Conservation (phyloP, 179 eudicot genomes). For the Corrigiola litoralis region DNA sequence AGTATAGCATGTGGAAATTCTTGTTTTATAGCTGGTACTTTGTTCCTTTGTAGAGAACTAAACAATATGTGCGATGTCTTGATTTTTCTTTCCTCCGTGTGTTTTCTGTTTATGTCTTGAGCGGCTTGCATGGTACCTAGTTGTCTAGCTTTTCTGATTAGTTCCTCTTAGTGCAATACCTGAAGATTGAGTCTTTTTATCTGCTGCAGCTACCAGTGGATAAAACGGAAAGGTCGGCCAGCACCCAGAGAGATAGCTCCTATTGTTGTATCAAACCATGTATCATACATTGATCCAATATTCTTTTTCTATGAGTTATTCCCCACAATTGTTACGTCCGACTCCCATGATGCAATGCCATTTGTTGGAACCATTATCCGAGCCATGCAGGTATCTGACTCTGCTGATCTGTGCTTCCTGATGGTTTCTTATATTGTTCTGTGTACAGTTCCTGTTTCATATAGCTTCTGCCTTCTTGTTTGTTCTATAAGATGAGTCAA, state of each 20-base stretch:
- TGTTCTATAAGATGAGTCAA: neutral
- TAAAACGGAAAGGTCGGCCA: constrained; percentile 77
- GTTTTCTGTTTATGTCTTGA: too few relatives aligned
- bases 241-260: constrained; percentile 90
- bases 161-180: constrained; percentile 3
- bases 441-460: neutral
- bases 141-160: neutral
- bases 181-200: neutral
- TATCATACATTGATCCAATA: constrained; percentile 91
- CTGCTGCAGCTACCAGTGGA: constrained; percentile 85
- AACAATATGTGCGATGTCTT: too few relatives aligned
- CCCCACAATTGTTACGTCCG: constrained; percentile 88
- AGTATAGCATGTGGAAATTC: neutral
- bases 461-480: neutral
- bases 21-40: neutral
- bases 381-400: constrained; percentile 86
- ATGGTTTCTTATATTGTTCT: neutral
- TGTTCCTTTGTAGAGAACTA: too few relatives aligned
- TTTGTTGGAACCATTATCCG: constrained; percentile 90
- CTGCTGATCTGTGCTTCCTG: neutral
- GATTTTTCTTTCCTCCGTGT: too few relatives aligned
- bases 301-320: constrained; percentile 91
- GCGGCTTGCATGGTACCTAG: too few relatives aligned
- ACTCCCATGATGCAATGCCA: constrained; percentile 93
- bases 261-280: constrained; percentile 90